Percentiles rank a stretch among this genome's conserved stretches.
phyloP scores from a whole-genome alignment of 2,329 filamentous ascomycete genomes.

The Alternaria arborescens region DNA sequence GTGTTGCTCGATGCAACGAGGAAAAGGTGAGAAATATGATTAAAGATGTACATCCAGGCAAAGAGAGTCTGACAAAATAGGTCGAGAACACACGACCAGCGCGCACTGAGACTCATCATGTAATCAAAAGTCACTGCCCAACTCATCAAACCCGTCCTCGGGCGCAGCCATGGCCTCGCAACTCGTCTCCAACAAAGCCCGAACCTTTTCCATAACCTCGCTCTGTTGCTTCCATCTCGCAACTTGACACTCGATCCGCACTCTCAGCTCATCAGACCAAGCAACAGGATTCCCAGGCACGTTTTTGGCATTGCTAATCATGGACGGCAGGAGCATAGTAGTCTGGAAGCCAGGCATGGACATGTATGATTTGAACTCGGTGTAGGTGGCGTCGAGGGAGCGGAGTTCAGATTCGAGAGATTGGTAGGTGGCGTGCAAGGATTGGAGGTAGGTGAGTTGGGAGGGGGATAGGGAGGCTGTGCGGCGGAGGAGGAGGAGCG shows the following conservation, averaged over 20 bases:
- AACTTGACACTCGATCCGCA: slow-evolving; percentile 25
- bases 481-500: slow-evolving; percentile 36
- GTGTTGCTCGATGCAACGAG: not conserved
- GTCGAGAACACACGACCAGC: not conserved
- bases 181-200: slow-evolving; percentile 25
- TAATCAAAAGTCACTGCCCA: slow-evolving; percentile 23
- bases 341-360: slow-evolving; percentile 14
- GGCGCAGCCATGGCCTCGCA: slow-evolving; percentile 31
- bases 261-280: slow-evolving; percentile 33
- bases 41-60: not conserved
- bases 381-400: slow-evolving; percentile 12
- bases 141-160: slow-evolving; percentile 40
- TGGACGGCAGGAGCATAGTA: slow-evolving; percentile 2
- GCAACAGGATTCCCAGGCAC: slow-evolving; percentile 30
- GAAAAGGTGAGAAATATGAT: not conserved
- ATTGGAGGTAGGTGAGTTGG: slow-evolving; percentile 27
- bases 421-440: slow-evolving; percentile 30
- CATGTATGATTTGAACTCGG: slow-evolving; percentile 26
- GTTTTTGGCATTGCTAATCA: not conserved
- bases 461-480: slow-evolving; percentile 26
- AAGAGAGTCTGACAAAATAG: too few species aligned
- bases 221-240: slow-evolving; percentile 35
- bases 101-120: not conserved
- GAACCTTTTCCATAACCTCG: slow-evolving; percentile 27
- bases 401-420: slow-evolving; percentile 27